Evolutionary conservation across 2,329 filamentous ascomycete genomes (phyloP), one percentile per base, ranked within the genome.

Genomic region (Sporothrix globosa): DNA sequence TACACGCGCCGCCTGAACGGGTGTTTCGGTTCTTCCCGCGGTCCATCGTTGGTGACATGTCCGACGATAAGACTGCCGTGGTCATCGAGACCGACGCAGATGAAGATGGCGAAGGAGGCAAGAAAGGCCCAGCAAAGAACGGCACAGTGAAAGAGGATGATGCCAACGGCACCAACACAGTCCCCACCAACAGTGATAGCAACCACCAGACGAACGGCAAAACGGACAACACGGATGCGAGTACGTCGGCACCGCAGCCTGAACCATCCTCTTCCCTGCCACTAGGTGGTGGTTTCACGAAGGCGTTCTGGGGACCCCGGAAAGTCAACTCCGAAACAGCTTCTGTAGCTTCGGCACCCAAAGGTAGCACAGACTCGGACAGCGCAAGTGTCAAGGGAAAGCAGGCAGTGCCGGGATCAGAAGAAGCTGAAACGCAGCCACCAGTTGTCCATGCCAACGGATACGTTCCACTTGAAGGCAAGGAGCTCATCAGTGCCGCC

Each of bases 21-120:
- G 96, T 98, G 3, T 89, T 99, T 73, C 88, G 88, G 53, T 81
- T 98, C 11, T 99, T 93, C 75, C 96, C 96, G 1, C 89, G 85
- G 72, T 84, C 89, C 10, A 96, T 99, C 74, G 91, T 95, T 0
- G 96, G 96, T 0, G 88, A 92, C 30, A 81, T 97, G 1, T 93
- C 93, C 0, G 85, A 81, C 3, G 79, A 80, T 9, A 79, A 81
- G 39, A 10, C 39, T 7, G 17, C 82, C 19, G 78, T 78, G 14
- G 79, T 81, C 21, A 79, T 78, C 10, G 77, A 76, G 0, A 75
- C 77, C 4, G 76, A 78, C 11, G 77, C 77, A 10, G 76, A 74
- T 56, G 78, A 77, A 11, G 76, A 76, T 0, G 76, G 78, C 53
- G 79, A 76, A 2, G 80, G 81, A 0, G 79, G 54, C 21, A 68